Evolutionary conservation across 768 basidiomycete genomes (phyloP).

Genomic region (Rhodosporidiobolus odoratus): DNA sequence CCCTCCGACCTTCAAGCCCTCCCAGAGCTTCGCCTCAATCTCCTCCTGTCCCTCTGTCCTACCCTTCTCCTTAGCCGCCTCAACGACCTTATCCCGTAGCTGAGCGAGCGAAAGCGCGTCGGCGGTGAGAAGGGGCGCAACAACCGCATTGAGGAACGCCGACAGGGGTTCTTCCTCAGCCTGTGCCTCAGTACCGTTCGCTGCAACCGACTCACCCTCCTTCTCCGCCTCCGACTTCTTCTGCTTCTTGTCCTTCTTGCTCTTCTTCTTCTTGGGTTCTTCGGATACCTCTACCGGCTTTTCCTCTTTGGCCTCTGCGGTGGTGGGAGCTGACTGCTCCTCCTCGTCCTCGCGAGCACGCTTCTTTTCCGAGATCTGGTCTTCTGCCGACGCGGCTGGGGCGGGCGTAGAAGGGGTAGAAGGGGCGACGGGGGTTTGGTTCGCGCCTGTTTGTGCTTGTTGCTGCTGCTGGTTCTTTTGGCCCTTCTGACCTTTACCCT

Average conservation of each 20-base stretch:
- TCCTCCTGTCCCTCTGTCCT: constrained; percentile 7
- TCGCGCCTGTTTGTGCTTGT: not conserved
- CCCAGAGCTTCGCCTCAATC: constrained; percentile 22
- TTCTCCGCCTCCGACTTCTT: constrained; percentile 4
- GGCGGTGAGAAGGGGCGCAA: constrained; percentile 13
- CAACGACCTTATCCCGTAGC: constrained; percentile 14
- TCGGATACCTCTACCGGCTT: not conserved
- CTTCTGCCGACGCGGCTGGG: constrained; percentile 1
- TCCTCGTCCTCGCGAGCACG: constrained; percentile 16
- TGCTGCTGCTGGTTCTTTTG: constrained; percentile 20
- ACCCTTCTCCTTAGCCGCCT: constrained; percentile 17
- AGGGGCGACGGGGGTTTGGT: not conserved
- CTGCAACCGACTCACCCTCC: not conserved
- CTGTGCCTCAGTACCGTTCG: not conserved
- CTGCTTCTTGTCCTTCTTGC: constrained; percentile 16
- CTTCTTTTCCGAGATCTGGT: constrained; percentile 10
- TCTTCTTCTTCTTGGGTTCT: constrained; percentile 21
- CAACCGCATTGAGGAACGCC: constrained; percentile 12
- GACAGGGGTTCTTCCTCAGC: not conserved
- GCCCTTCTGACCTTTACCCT: constrained; percentile 27
- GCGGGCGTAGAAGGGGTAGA: not conserved
- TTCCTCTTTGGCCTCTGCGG: not conserved
- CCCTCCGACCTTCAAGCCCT: constrained; percentile 31
- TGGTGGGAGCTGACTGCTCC: not conserved
- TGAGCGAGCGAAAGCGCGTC: constrained; percentile 13